Evolutionary conservation across 176 grass and related monocot genomes (phyloP).

Genomic region (Zoysia japonica): DNA sequence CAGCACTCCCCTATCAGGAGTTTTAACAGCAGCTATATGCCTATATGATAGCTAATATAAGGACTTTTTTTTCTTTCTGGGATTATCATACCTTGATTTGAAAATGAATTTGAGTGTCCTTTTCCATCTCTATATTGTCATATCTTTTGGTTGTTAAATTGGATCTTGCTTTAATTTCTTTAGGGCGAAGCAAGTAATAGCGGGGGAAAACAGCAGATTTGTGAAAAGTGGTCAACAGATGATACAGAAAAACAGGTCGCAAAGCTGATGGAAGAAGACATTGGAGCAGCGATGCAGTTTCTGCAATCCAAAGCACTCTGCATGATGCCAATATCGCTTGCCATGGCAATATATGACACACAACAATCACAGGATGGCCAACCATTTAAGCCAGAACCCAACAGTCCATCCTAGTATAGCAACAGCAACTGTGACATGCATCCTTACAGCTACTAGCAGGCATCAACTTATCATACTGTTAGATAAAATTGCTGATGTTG

Average conservation of each 20-base stretch:
- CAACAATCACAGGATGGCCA: slow-evolving; percentile 72
- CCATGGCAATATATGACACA: slow-evolving; percentile 95
- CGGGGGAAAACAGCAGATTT: slow-evolving; percentile 83
- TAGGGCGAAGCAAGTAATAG: slow-evolving; percentile 87
- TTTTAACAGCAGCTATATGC: not conserved
- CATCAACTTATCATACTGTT: slow-evolving; percentile 44
- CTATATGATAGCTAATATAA: slow-evolving; percentile 2
- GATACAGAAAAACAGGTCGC: slow-evolving; percentile 92
- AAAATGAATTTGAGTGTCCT: slow-evolving; percentile 25
- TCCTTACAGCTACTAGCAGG: slow-evolving; percentile 39
- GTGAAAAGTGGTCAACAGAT: slow-evolving; percentile 98
- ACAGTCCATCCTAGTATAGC: slow-evolving; percentile 76
- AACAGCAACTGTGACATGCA: slow-evolving; percentile 37
- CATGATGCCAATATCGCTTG: slow-evolving; percentile 98
- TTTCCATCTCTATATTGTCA: slow-evolving; percentile 31
- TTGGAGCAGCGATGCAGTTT: slow-evolving; percentile 94
- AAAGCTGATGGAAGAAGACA: slow-evolving; percentile 96
- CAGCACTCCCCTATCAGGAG: not conserved
- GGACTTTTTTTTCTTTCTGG: slow-evolving; percentile 25
- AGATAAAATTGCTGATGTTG: slow-evolving; percentile 48
- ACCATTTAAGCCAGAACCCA: slow-evolving; percentile 88
- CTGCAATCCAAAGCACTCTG: slow-evolving; percentile 97
- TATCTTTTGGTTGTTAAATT: slow-evolving; percentile 47
- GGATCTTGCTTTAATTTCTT: slow-evolving; percentile 49
- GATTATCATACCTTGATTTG: slow-evolving; percentile 1